Conservation (phyloP, 805 yeast genomes). For the Wickerhamiella alocasiicola region DNA sequence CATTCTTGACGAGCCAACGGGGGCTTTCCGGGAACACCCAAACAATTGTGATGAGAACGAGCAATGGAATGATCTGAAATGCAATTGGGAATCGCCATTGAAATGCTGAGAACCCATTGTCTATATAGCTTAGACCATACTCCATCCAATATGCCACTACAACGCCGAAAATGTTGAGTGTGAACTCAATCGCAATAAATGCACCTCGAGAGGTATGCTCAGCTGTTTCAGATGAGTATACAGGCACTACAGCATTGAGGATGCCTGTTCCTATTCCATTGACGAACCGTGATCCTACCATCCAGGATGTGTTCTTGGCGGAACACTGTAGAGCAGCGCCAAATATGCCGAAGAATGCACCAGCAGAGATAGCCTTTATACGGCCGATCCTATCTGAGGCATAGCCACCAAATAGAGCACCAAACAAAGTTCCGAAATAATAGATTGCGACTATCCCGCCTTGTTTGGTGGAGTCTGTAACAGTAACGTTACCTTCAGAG, state of each 20-base stretch:
- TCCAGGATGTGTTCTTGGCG: slow-evolving; percentile 48
- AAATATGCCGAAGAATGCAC: slow-evolving; percentile 45
- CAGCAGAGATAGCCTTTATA: slow-evolving; percentile 41
- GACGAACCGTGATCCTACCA: slow-evolving; percentile 52
- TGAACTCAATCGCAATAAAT: slow-evolving; percentile 53
- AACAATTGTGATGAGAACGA: slow-evolving; percentile 46
- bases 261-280: slow-evolving; percentile 24
- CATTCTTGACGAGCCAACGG: slow-evolving; percentile 59
- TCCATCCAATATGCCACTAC: slow-evolving; percentile 60
- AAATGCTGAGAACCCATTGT: slow-evolving; percentile 23
- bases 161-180: slow-evolving; percentile 48
- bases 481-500: slow-evolving; percentile 13
- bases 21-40: slow-evolving; percentile 70
- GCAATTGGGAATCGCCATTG: slow-evolving; percentile 68
- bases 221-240: slow-evolving; percentile 64
- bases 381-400: slow-evolving; percentile 50
- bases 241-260: slow-evolving; percentile 40
- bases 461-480: slow-evolving; percentile 15
- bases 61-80: slow-evolving; percentile 45
- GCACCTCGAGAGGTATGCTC: slow-evolving; percentile 66
- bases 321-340: slow-evolving; percentile 64
- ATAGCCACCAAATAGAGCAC: slow-evolving; percentile 46
- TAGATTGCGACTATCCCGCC: slow-evolving; percentile 25
- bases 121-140: slow-evolving; percentile 48
- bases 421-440: slow-evolving; percentile 31